Percentiles rank a stretch among this genome's conserved stretches.
Conservation (phyloP, 2,329 filamentous ascomycete species). For the Colletotrichum lupini region DNA sequence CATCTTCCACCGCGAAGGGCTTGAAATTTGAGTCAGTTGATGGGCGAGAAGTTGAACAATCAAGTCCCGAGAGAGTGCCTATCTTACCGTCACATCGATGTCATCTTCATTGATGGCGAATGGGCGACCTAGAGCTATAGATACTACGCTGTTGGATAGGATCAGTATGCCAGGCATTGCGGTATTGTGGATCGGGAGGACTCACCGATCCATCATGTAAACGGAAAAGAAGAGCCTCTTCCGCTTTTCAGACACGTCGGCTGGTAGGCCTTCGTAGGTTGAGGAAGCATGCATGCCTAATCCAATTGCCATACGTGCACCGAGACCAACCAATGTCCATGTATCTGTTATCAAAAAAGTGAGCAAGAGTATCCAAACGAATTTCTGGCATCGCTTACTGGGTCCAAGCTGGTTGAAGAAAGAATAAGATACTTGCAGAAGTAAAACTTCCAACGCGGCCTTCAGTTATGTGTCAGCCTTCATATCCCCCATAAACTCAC, state of each 20-base stretch:
- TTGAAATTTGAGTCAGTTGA: not conserved
- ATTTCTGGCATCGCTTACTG: slow-evolving; percentile 44
- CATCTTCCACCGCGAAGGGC: not conserved
- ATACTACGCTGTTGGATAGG: slow-evolving; percentile 49
- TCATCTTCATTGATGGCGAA: slow-evolving; percentile 59
- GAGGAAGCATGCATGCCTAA: slow-evolving; percentile 53
- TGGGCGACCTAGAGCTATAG: slow-evolving; percentile 54
- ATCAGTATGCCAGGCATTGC: not conserved
- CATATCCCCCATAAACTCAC: not conserved
- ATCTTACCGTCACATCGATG: slow-evolving; percentile 51
- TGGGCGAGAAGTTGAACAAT: not conserved
- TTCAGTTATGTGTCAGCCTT: slow-evolving; percentile 29
- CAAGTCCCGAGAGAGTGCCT: not conserved
- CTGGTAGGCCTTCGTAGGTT: slow-evolving; percentile 46
- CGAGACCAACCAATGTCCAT: slow-evolving; percentile 57
- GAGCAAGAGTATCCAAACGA: not conserved
- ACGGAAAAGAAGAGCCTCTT: slow-evolving; percentile 58
- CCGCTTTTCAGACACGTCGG: slow-evolving; percentile 47
- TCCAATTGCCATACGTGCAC: slow-evolving; percentile 55
- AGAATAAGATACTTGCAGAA: slow-evolving; percentile 59
- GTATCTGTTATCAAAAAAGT: slow-evolving; percentile 46
- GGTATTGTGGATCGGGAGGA: not conserved
- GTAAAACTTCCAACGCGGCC: slow-evolving; percentile 55
- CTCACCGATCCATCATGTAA: slow-evolving; percentile 60
- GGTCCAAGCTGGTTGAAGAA: slow-evolving; percentile 60